These are phyloP conservation scores for Pestalotiopsis sp. DNA, from an alignment of 2,329 filamentous ascomycete genomes.

Conservation along the genomic window DNA sequence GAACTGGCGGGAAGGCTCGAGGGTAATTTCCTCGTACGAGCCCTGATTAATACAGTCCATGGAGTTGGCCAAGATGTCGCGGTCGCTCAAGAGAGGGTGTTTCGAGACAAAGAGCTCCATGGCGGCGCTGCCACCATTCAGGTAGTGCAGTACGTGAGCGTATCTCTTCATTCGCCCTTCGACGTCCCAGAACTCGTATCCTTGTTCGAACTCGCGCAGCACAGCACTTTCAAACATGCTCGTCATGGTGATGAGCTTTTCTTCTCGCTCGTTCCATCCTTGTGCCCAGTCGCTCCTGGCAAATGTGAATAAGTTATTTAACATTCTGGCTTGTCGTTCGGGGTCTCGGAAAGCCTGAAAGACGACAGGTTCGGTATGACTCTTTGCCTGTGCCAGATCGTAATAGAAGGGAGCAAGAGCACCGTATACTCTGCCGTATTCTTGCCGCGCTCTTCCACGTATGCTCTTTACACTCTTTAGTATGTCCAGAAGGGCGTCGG, in stretches of 20 bases:
- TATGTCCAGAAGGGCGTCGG: slow-evolving; percentile 67
- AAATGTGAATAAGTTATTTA: slow-evolving; percentile 80
- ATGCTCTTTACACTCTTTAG: slow-evolving; percentile 76
- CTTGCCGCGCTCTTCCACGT: slow-evolving; percentile 81
- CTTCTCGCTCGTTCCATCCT: slow-evolving; percentile 72
- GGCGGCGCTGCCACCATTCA: slow-evolving; percentile 80
- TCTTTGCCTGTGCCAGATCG: slow-evolving; percentile 74
- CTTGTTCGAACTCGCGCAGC: slow-evolving; percentile 88
- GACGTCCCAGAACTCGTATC: slow-evolving; percentile 85
- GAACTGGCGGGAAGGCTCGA: slow-evolving; percentile 81
- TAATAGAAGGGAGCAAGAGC: slow-evolving; percentile 86
- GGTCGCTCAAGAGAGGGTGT: slow-evolving; percentile 80
- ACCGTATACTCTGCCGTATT: slow-evolving; percentile 91
- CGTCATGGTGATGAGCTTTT: slow-evolving; percentile 74
- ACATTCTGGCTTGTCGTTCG: slow-evolving; percentile 86
- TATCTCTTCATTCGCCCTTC: slow-evolving; percentile 89
- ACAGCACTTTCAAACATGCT: slow-evolving; percentile 89
- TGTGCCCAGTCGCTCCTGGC: slow-evolving; percentile 78
- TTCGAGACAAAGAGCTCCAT: slow-evolving; percentile 88
- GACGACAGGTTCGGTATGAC: slow-evolving; percentile 77
- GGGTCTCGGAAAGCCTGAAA: slow-evolving; percentile 89
- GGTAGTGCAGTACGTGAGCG: slow-evolving; percentile 78
- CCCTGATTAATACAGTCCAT: slow-evolving; percentile 80
- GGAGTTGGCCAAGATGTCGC: slow-evolving; percentile 71
- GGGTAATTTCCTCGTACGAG: slow-evolving; percentile 66